Evolutionary conservation across 768 basidiomycete genomes (phyloP), one percentile per base, ranked within the genome.

Genomic region (Chalciporus chontae): DNA sequence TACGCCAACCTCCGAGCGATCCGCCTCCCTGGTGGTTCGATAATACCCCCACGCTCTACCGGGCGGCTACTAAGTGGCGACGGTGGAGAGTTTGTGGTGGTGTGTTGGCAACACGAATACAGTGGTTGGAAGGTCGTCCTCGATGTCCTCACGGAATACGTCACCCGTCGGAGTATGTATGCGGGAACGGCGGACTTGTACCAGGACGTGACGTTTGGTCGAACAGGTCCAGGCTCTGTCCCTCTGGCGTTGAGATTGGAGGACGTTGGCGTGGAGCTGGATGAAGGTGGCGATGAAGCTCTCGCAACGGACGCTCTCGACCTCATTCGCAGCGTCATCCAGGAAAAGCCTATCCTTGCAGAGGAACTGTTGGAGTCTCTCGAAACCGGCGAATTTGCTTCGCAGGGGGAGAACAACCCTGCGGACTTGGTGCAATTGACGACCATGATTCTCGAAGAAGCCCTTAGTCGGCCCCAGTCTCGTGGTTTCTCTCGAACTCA

Each of bases 111-210:
- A 53, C 84, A 87, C 55, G 74, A 82, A 40, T 84, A 92, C 60
- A 90, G 87, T 7, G 91, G 89, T 3, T 96, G 94, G 94, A 86
- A 80, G 55, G 65, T 95, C 13, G 68, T 95, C 6, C 65, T 92
- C n/a, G 92, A 93, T 57, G 71, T 94, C 8, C 71, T 95, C 45
- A 80, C 81, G 4, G 85, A 87, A 61, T 90, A 86, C 61, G 81
- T 86, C 48, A 83, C 80, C 50, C 77, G 79, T 26, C 70, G 76
- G 50, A 75, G 80, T 9, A 65, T 74, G 59, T 70, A 77, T 41
- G 51, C 71, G n/a, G 58, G 66, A 2, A 63, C 64, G 7, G 69
- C 19, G 66, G 74, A 17, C 65, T 64, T 69, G 11, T 80, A 79
- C 57, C 74, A 76, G 42, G 78, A 80, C 38, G 72, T 68, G 44